These are phyloP conservation scores for Coemansia guatemalensis DNA, from an alignment of 192 early-diverging fungal genomes.

Conservation along the genomic window DNA sequence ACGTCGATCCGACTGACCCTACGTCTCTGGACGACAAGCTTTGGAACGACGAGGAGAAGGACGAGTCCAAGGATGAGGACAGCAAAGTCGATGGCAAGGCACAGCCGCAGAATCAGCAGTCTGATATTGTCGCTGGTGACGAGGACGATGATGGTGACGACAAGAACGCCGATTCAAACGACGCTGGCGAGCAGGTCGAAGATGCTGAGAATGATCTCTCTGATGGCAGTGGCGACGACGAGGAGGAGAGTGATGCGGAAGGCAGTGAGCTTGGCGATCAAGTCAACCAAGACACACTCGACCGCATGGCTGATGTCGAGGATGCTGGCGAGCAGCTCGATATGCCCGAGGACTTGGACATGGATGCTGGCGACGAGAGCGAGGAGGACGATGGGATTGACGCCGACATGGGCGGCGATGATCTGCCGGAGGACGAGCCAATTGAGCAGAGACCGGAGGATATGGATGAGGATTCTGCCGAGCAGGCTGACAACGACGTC, in stretches of 20 bases:
- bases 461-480: constrained; percentile 43
- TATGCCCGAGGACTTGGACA: constrained; percentile 59
- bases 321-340: constrained; percentile 59
- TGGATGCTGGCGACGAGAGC: constrained; percentile 56
- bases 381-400: constrained; percentile 49
- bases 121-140: constrained; percentile 52
- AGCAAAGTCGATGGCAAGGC: constrained; percentile 55
- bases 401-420: constrained; percentile 46
- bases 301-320: constrained; percentile 55
- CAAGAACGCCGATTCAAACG: constrained; percentile 39
- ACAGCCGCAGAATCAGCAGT: constrained; percentile 36
- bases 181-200: constrained; percentile 32
- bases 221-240: constrained; percentile 55
- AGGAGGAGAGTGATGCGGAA: constrained; percentile 55
- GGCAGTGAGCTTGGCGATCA: constrained; percentile 56
- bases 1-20: constrained; percentile 83
- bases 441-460: constrained; percentile 45
- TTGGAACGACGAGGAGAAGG: constrained; percentile 82
- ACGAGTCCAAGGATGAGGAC: constrained; percentile 50
- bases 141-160: constrained; percentile 51
- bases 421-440: constrained; percentile 57
- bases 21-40: constrained; percentile 95
- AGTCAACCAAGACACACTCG: constrained; percentile 50
- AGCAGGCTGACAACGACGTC: constrained; percentile 15
- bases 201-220: constrained; percentile 40